Evolutionary conservation across 2,329 filamentous ascomycete species (phyloP), one percentile per base, ranked within the genome.

Genomic region (Pyricularia grisea): DNA sequence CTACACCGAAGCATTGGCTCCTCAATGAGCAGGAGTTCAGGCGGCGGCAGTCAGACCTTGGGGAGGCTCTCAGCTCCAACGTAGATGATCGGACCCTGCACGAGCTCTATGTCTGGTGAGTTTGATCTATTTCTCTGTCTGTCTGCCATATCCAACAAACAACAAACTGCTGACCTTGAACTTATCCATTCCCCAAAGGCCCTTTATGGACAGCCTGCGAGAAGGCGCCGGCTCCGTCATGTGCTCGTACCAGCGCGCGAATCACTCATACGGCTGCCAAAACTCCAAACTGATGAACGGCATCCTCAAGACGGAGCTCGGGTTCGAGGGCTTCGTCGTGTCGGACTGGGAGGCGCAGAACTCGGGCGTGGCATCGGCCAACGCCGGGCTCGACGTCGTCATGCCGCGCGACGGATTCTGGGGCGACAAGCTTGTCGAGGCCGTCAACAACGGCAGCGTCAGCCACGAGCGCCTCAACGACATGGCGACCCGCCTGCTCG

Each of bases 371-470:
- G 79, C 83, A 33, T 85, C 86, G 66, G 85, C 79, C 0, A 83
- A 85, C 36, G 82, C 84, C 4, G 87, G 87, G 0, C 76, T 89
- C 1, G 93, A 96, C 74, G 90, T 94, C 86, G 86, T 88, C 3
- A 90, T 90, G 87, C 87, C 87, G 0, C 79, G 79, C n/a, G 78
- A 75, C 3, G 83, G 82, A 0, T 82, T 87, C 1, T 86, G 82
- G 78, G 92, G 91, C 0, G 73, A 78, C 9, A 94, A 93, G 75
- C 78, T 96, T 69, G 90, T 90, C 0, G 81, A 91, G 69, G 91
- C 91, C 0, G 87, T 96, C n/a, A 80, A 86, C 33, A 95, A 95
- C 73, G 91, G 92, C 4, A 92, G 90, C 0, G 81, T 96, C 10
- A 86, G 86, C 0, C 87, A 90, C 72, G 88, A 84, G 75, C 85